Base-by-base conservation (phyloP, 176 grass and related monocot species). In the Triticum urartu region DNA sequence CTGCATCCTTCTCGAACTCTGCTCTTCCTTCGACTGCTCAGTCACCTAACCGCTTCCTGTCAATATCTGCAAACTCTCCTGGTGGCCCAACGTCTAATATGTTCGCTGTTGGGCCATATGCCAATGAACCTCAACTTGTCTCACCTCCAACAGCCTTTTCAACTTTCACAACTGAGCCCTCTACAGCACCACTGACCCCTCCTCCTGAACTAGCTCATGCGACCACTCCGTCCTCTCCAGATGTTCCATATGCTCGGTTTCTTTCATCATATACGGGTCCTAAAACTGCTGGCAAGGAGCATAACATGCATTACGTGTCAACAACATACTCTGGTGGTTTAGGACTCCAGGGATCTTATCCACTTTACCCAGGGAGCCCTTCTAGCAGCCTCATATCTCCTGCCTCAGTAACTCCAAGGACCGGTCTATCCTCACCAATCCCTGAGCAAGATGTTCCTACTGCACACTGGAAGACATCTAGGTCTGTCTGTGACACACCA, bases 311-410 rank as follows among this genome's bases (percentile, higher is more conserved):
- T 78, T 92, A 87, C 88, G 66, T 92, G 82, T 89, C 87, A 76
- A 80, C 90, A 77, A 15, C 87, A 14, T 92, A 92, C 87, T 90
- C 91, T 68, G 91, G 84, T 78, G 91, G 88, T 72, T 87, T 81
- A 52, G 91, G 88, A 64, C 81, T 92, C n/a, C 88, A 92, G 64
- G 88, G 85, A 87, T 89, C 91, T 69, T 94, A 94, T 81, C 87
- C 94, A 58, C 84, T 96, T 88, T 96, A 96, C 81, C 89, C 91
- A 32, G 91, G 88, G 56, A 94, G 94, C 71, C 91, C 91, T 71
- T 96, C 89, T 79, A 95, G 94, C 82, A 96, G 94, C 75, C 89
- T 96, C 61, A 96, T 96, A 89, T 96, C 94, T 38, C 94, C 94
- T 24, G 94, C 94, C 59, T 96, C 94, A 47, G 94, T 76, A 82